phyloP scores from a whole-genome alignment of 1,284 basidiomycete species.

The Fomitopsis pinicola region DNA sequence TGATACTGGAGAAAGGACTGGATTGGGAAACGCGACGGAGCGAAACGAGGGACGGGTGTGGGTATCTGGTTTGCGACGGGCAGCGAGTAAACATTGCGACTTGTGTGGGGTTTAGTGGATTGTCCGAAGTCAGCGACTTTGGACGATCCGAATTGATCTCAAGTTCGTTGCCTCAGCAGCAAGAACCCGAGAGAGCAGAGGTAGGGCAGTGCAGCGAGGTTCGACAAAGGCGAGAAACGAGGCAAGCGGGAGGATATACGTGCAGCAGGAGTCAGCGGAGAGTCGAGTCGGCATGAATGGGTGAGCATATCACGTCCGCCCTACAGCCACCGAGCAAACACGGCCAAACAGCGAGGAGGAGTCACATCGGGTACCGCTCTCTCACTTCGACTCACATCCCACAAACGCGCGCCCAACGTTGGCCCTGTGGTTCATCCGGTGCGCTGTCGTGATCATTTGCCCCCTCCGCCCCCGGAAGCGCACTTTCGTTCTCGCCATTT shows the following conservation, averaged over 20 bases:
- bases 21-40: conserved; percentile 1
- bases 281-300: conserved; percentile 16
- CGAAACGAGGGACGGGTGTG: conserved; percentile 15
- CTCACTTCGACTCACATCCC: background rate
- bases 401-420: background rate
- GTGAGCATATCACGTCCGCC: conserved; percentile 17
- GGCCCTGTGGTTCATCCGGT: background rate
- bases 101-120: conserved; percentile 18
- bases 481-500: background rate
- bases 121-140: conserved; percentile 30
- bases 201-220: background rate
- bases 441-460: background rate
- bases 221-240: background rate
- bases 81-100: conserved; percentile 22
- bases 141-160: conserved; percentile 24
- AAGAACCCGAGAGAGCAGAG: conserved; percentile 15
- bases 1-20: conserved; percentile 3
- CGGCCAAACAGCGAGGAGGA: conserved; percentile 17
- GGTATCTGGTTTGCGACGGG: conserved; percentile 17
- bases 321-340: conserved; percentile 21
- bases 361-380: conserved; percentile 14
- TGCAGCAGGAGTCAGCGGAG: conserved; percentile 16
- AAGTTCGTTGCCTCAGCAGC: conserved; percentile 21
- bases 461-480: background rate
- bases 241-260: conserved; percentile 18